phyloP scores from a whole-genome alignment of 495 filamentous ascomycete genomes.

The Talaromyces stipitatus region DNA sequence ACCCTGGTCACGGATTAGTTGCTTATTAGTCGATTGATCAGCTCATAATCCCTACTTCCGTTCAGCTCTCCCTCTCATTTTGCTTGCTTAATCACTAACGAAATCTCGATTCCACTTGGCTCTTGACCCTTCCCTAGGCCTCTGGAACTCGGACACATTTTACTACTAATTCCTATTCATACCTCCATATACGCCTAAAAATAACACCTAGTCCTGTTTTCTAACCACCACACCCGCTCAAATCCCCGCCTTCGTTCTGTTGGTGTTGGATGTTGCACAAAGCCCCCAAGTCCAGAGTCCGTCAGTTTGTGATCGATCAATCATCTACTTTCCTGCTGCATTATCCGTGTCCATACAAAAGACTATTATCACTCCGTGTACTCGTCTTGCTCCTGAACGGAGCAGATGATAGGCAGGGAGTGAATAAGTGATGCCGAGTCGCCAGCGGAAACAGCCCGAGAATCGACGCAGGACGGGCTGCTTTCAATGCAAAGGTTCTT shows the following conservation, averaged over 20 bases:
- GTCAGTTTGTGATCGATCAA: background rate
- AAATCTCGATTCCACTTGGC: background rate
- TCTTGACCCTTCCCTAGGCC: background rate
- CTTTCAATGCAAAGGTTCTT: constrained; percentile 13
- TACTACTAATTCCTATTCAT: background rate
- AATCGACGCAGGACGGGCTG: constrained; percentile 14
- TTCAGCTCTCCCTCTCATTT: background rate
- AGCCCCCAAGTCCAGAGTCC: background rate
- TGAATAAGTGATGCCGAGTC: constrained; percentile 4
- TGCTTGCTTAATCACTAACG: no score
- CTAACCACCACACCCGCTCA: background rate
- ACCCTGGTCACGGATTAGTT: background rate
- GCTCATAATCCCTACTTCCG: background rate
- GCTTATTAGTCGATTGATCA: background rate
- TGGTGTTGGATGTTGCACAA: background rate
- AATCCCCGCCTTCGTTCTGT: background rate
- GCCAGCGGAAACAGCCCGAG: constrained; percentile 11
- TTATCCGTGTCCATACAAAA: background rate
- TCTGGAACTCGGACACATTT: background rate
- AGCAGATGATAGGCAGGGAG: background rate
- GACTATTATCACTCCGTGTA: no score
- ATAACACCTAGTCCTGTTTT: background rate
- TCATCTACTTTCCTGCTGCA: background rate
- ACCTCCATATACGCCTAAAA: background rate
- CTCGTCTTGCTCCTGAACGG: background rate